A percentile compares a stretch with the other conserved stretches of the same genome.
Conservation (phyloP, 1,284 basidiomycete genomes). For the Ustilago nuda region DNA sequence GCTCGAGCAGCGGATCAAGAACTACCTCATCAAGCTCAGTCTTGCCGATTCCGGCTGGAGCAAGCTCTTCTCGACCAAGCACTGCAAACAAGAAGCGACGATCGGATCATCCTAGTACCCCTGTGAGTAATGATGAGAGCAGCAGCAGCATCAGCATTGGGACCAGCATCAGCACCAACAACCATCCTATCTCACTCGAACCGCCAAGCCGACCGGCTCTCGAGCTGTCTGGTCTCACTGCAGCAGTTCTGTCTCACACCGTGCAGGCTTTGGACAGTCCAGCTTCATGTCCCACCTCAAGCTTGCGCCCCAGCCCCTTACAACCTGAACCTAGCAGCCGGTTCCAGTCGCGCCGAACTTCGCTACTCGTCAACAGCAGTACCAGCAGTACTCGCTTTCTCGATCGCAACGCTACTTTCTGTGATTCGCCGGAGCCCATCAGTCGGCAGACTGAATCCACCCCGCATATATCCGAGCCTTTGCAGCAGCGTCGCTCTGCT, state of each 20-base stretch:
- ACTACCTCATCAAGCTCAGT: not conserved
- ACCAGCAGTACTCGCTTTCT: constrained; percentile 13
- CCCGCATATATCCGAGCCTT: not conserved
- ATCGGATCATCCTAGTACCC: constrained; percentile 4
- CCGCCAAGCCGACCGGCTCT: not conserved
- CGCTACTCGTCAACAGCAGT: constrained; percentile 41
- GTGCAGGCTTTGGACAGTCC: not conserved
- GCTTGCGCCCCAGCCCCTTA: not conserved
- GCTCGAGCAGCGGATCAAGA: not conserved
- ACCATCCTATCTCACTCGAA: not conserved
- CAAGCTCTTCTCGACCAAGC: not conserved
- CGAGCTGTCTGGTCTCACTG: not conserved
- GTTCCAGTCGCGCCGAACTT: constrained; percentile 17
- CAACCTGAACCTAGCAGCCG: not conserved
- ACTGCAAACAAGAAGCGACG: constrained; percentile 30
- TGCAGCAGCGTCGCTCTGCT: constrained; percentile 6
- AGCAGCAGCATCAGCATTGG: not conserved
- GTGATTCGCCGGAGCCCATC: constrained; percentile 23
- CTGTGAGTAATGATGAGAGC: not conserved
- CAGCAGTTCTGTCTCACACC: not conserved
- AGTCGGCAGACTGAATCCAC: not conserved
- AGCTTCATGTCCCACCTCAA: not conserved
- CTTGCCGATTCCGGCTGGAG: not conserved
- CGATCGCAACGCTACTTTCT: not conserved
- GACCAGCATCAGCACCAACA: not conserved